These are phyloP conservation scores for Quercus wislizeni DNA, from an alignment of 306 rosid species.

Conservation along the genomic window DNA sequence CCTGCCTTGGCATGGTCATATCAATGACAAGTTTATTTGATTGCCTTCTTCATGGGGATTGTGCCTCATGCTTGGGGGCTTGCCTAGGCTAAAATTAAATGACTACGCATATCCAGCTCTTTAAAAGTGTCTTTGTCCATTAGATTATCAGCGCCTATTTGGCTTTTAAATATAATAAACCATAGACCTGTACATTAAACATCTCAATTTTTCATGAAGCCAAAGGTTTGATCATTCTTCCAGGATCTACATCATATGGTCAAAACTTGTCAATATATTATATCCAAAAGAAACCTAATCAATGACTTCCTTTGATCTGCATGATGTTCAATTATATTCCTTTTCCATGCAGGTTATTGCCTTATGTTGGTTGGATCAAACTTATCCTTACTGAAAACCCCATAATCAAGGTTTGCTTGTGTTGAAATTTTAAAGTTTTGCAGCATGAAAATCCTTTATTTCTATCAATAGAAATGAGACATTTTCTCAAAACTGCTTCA, in stretches of 20 bases:
- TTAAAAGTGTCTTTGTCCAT: background rate
- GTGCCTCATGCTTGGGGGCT: no score
- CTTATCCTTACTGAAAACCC: slow-evolving; percentile 74
- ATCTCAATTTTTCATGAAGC: no score
- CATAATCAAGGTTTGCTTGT: slow-evolving; percentile 57
- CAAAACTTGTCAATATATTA: no score
- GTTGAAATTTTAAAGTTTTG: background rate
- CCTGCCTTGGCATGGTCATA: no score
- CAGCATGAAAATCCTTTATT: background rate
- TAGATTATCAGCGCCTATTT: background rate
- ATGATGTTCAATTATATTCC: background rate
- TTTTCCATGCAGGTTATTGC: slow-evolving; percentile 57
- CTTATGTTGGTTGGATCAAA: slow-evolving; percentile 66
- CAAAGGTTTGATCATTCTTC: no score
- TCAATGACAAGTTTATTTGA: no score
- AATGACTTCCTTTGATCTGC: background rate
- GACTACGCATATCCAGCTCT: background rate
- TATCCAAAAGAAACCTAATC: background rate
- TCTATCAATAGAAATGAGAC: background rate
- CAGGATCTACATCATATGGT: no score
- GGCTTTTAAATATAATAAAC: no score
- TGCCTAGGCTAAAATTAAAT: background rate
- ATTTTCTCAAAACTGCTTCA: background rate
- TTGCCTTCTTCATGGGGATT: background rate
- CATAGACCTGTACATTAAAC: no score